Evolutionary conservation across 2,329 filamentous ascomycete genomes (phyloP), one percentile per base, ranked within the genome.

Genomic region (Stagonosporopsis chrysanthemi): DNA sequence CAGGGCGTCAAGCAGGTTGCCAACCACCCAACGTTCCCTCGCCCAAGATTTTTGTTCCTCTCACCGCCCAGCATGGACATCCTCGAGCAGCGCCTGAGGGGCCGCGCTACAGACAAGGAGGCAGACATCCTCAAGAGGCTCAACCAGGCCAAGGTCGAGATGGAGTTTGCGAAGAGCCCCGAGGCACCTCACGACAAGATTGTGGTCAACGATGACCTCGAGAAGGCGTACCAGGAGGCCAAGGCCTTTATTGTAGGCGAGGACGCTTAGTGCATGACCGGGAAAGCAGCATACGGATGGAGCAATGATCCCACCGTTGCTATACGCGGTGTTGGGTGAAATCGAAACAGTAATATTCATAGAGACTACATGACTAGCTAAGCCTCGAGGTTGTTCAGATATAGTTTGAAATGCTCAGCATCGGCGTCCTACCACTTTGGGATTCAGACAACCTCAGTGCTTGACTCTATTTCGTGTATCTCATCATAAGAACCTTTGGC

Each of bases 391-490:
- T 79, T 74, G 71, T 74, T 80, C 78, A 80, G 78, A 54, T 79
- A 79, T 74, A 74, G 74, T 78, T 80, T 78, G 77, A 75, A 74
- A 79, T 68, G 61, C 70, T 74, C 75, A 77, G 72, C 75, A 77
- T 61, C 53, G 70, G 70, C 73, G 69, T 71, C 72, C 72, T 77
- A 77, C 77, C 78, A 74, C 77, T 76, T 78, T 79, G 77, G 78
- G 75, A 73, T 75, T 75, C 74, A 71, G 72, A 73, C 67, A 66
- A 67, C 85, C 86, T 97, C 91, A 90, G 93, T 91, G 92, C 92
- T 97, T 97, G 92, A 97, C 92, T 97, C 93, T 96, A 93, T 93
- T 87, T 89, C 84, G 83, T 88, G 86, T 80, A 58, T 69, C 87
- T 97, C 92, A 97, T 97, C 93, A 97, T 84, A 70, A 89, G 83